Evolutionary conservation across 2,329 filamentous ascomycete species (phyloP), one percentile per base, ranked within the genome.

Genomic region (Fusarium brevicatenulatum): DNA sequence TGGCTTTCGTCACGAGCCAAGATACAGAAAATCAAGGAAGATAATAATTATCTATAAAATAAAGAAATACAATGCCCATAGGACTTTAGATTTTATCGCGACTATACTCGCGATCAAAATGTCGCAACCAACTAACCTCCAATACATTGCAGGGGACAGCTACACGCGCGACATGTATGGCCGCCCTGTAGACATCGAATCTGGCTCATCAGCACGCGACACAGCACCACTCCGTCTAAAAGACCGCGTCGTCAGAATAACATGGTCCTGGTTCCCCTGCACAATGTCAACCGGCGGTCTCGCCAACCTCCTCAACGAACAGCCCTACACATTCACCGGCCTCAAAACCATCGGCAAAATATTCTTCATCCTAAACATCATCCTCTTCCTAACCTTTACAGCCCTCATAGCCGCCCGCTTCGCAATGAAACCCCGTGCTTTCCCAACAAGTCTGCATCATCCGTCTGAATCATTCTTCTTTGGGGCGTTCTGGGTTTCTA

Each of bases 261-360:
- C 66, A 7, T 69, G 66, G 66, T 2, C 9, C 8, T 69, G 66
- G 66, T 69, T 69, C 5, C 66, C 66, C 9, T 69, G 66, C 11
- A 69, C 66, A 39, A 69, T 69, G 66, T 30, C 66, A 9, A 69
- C 66, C 2, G 66, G 65, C 21, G 66, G 66, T 12, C 52, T 69
- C 4, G 66, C 66, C 57, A 69, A 69, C 25, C 15, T 69, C 23
- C 7, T 69, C 6, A 60, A 60, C 23, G 36, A 69, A n/a, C 66
- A 69, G 5, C 66, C 65, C 1, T 69, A 46, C 15, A 69, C 66
- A 2, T 69, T 69, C n/a, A 69, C 40, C 0, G 66, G 66, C 0
- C 10, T 69, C 1, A 47, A 69, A 7, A 65, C 58, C 6, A 69
- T 69, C 6, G 66, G 57, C 13, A 69, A 69, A 15, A 55, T 69